Evolutionary conservation across 768 basidiomycete genomes (phyloP).

Genomic region (Mycena leptocephala): DNA sequence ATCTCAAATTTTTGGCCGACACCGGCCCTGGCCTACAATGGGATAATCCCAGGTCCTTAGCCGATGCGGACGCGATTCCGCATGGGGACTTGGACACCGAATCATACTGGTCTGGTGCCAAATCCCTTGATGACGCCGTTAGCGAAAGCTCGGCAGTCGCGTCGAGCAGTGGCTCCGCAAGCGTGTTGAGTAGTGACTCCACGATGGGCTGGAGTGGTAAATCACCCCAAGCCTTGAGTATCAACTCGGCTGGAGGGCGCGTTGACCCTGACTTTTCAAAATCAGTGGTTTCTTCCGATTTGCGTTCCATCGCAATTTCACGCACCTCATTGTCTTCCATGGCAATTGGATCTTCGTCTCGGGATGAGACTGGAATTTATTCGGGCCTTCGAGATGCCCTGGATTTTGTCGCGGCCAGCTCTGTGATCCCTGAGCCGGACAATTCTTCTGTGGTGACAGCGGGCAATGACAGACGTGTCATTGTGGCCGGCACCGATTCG

Average conservation of each 20-base stretch:
- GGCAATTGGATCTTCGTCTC: slow-evolving; percentile 11
- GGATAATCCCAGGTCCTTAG: too few species aligned
- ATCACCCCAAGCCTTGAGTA: not conserved
- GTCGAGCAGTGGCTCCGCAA: slow-evolving; percentile 4
- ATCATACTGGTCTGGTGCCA: not conserved
- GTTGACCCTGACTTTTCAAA: slow-evolving; percentile 15
- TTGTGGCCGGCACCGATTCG: not conserved
- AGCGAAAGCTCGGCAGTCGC: slow-evolving; percentile 7
- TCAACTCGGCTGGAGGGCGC: slow-evolving; percentile 5
- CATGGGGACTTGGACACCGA: not conserved
- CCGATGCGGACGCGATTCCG: not conserved
- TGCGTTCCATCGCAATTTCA: not conserved
- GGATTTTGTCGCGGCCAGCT: slow-evolving; percentile 4
- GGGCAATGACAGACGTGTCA: not conserved
- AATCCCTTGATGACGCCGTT: not conserved
- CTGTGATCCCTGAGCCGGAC: not conserved
- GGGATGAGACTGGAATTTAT: not conserved
- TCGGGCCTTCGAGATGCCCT: slow-evolving; percentile 5
- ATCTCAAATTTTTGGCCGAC: too few species aligned
- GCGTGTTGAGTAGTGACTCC: not conserved
- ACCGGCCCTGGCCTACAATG: too few species aligned
- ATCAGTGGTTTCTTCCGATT: not conserved
- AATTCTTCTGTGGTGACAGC: not conserved
- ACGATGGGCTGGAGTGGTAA: not conserved
- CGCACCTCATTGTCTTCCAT: slow-evolving; percentile 19